Conservation (phyloP, 495 filamentous ascomycete species). For the Xylona heveae region DNA sequence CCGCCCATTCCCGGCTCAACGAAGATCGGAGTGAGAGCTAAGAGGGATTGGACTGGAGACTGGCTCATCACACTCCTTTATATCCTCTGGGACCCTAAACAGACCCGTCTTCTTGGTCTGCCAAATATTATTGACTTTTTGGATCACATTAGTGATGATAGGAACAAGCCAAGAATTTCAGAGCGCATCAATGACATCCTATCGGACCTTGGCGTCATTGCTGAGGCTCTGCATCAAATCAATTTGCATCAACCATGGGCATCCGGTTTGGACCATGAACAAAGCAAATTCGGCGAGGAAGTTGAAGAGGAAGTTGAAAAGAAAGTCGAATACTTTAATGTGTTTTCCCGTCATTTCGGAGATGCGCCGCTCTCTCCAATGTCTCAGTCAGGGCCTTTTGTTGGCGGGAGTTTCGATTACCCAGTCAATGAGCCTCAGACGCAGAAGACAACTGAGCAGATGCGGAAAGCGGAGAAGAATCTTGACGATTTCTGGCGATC, state of each 20-base stretch:
- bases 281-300: constrained; percentile 8
- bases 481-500: constrained; percentile 34
- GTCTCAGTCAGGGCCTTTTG: no score
- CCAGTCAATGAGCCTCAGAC: constrained; percentile 26
- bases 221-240: constrained; percentile 20
- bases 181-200: constrained; percentile 14
- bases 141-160: constrained; percentile 18
- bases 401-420: constrained; percentile 21
- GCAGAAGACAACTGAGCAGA: constrained; percentile 19
- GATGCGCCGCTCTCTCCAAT: constrained; percentile 9
- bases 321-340: constrained; percentile 6
- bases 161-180: constrained; percentile 21
- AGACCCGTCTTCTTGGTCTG: constrained; percentile 13
- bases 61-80: constrained; percentile 17
- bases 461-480: constrained; percentile 22
- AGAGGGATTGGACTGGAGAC: constrained; percentile 5
- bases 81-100: constrained; percentile 10
- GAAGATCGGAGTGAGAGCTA: constrained; percentile 4
- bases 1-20: constrained; percentile 7
- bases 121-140: constrained; percentile 22
- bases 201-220: constrained; percentile 22
- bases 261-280: constrained; percentile 13
- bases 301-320: constrained; percentile 13
- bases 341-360: constrained; percentile 5
- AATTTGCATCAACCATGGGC: constrained; percentile 27